Evolutionary conservation across 352 stramenopile genomes (phyloP), one percentile per base, ranked within the genome.

Genomic region (Phytopythium sindhum): DNA sequence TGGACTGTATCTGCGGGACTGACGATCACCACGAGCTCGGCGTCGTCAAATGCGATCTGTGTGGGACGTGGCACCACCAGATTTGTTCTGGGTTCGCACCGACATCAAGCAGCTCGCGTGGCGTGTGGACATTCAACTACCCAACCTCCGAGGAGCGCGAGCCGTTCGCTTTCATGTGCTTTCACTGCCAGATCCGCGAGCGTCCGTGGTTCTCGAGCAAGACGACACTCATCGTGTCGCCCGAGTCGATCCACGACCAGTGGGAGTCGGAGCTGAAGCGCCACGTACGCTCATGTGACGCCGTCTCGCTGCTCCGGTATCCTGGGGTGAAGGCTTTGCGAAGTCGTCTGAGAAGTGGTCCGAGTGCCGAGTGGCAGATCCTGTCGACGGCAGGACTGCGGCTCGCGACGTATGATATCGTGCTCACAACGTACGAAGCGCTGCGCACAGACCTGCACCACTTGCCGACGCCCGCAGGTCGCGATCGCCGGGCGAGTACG

Each of bases 221-320:
- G 67, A 88, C 89, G 12, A 98, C 93, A 26, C 70, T 98, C n/a
- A 98, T 98, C 51, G 90, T 98, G 1, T 96, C 89, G 2, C 95
- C 95, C 4, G 75, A 91, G 57, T 79, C 93, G 23, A 98, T 98
- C 63, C 69, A 96, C 45, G 67, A 81, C 37, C 95, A 98, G 68
- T 98, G 95, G 95, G 70, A 90, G 37, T 69, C 71, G 3, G 95
- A 98, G 66, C 81, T 98, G 44, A 76, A 78, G 53, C 74, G 81
- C 9, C 93, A 98, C 67, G 86, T 95, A 15, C 74, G 66, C 7
- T 64, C 69, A 1, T 41, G 33, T 21, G 80, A 73, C 1, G 53
- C 72, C 12, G 45, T 95, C 1, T 81, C 73, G 37, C 63, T 94
- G 15, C 60, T 88, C 52, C 72, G 70, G 4, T 91, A 91, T 42